Evolutionary conservation across 495 filamentous ascomycete species (phyloP).

Genomic region (Hypoxylon fragiforme): DNA sequence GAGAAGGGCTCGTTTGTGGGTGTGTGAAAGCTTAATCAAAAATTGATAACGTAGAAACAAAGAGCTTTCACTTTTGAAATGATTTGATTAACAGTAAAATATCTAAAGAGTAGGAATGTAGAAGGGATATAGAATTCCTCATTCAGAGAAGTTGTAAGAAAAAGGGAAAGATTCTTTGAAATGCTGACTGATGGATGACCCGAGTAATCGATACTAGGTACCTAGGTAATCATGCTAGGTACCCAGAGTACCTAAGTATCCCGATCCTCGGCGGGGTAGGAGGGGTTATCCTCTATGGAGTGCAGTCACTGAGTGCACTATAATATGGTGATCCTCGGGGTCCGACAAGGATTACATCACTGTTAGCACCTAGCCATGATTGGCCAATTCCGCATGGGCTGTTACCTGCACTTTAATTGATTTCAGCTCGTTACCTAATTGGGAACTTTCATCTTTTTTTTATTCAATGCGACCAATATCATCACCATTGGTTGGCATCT

Average conservation of each 20-base stretch:
- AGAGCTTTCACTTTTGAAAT: too few species aligned
- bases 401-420: too few species aligned
- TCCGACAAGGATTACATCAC: slow-evolving; percentile 24
- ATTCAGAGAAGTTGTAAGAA: slow-evolving; percentile 2
- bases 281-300: background rate
- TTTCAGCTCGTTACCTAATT: slow-evolving; percentile 17
- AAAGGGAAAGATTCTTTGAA: slow-evolving; percentile 13
- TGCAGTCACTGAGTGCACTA: background rate
- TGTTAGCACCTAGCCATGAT: background rate
- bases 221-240: background rate
- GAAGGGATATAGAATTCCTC: too few species aligned
- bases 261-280: slow-evolving; percentile 22
- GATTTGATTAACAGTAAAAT: too few species aligned
- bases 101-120: too few species aligned
- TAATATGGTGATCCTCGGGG: slow-evolving; percentile 1
- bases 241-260: too few species aligned
- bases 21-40: background rate
- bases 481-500: too few species aligned
- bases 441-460: slow-evolving; percentile 13
- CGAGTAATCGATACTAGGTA: slow-evolving; percentile 2
- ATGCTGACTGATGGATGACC: slow-evolving; percentile 31
- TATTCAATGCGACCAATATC: background rate
- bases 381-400: slow-evolving; percentile 23
- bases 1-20: too few species aligned
- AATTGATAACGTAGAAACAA: background rate